Evolutionary conservation across 441 rosid species (phyloP), one percentile per base, ranked within the genome.

Genomic region (Adansonia rubrostipa): DNA sequence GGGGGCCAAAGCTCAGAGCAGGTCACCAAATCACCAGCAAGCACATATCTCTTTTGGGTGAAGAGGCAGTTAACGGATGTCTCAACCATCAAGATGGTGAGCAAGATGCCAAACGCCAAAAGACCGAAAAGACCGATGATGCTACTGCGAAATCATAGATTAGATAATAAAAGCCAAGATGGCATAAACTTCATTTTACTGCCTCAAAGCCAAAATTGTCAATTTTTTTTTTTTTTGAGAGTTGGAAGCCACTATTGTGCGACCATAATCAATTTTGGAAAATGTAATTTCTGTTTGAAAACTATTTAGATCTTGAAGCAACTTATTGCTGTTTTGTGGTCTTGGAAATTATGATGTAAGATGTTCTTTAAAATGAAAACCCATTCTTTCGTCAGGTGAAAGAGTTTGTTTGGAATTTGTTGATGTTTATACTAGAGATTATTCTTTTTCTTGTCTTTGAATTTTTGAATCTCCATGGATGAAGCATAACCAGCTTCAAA

Each of bases 1-100:
- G 99, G 99, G 99, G 99, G 24, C 98, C 99, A 28, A 96, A 96
- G 87, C 84, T 93, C 7, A 86, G 97, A 76, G 99, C 99, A 2
- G 99, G 99, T 68, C 97, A 98, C 44, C 90, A 87, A 80, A 93
- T 96, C 82, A 96, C 98, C 33, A 90, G 90, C 85, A 94, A 96
- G 85, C 99, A 96, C 82, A 77, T 93, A 9, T 96, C 99, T 28
- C 96, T 96, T 71, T 75, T 96, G 86, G 98, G 99, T 75, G 88
- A 89, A 11, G 98, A 94, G 63, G 98, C 90, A 0, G 94, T 96
- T 45, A 96, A 92, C 72, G 95, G 92, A 68, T 89, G 89, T 78
- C 89, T 94, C 71, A 88, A 76, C 77, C 88, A 64, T 54, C 87
- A 81, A 72, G 87, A 84, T 28, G 74, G 71, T 22, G 88, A 88